Evolutionary conservation across 2,329 filamentous ascomycete species (phyloP).

Genomic region (Coniochaeta hoffmannii): DNA sequence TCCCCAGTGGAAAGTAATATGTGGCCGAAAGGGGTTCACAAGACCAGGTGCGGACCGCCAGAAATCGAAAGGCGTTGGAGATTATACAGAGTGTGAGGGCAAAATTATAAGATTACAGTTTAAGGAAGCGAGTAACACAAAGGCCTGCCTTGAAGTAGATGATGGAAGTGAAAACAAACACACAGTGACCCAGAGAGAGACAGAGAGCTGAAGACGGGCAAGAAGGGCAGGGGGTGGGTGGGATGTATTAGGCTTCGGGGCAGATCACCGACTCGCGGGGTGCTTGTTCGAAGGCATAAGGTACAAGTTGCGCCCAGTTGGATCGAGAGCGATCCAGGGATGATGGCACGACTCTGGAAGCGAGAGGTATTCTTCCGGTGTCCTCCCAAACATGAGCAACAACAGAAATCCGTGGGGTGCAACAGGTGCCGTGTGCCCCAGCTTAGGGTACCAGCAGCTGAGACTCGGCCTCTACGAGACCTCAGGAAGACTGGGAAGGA

Average conservation of each 20-base stretch:
- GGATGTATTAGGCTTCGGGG: slow-evolving; percentile 10
- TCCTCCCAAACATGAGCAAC: neutral
- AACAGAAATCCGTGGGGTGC: neutral
- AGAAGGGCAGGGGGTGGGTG: slow-evolving; percentile 1
- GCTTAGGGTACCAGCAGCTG: neutral
- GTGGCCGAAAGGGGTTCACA: neutral
- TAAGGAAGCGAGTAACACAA: slow-evolving; percentile 10
- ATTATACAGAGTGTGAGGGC: neutral
- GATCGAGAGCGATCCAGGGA: slow-evolving; percentile 12
- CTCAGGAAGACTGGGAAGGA: neutral
- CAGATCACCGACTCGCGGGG: slow-evolving; percentile 11
- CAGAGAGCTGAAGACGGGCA: slow-evolving; percentile 7
- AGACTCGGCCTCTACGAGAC: neutral
- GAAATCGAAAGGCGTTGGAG: neutral
- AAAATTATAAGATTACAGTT: slow-evolving; percentile 3
- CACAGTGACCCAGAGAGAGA: no score
- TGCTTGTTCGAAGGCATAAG: slow-evolving; percentile 12
- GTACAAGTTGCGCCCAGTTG: slow-evolving; percentile 11
- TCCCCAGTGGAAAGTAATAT: neutral
- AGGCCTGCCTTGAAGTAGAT: slow-evolving; percentile 17
- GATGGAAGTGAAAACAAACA: slow-evolving; percentile 11
- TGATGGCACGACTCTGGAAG: slow-evolving; percentile 1
- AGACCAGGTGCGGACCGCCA: neutral
- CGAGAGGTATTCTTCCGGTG: slow-evolving; percentile 9
- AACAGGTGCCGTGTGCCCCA: neutral